Percentiles rank a stretch among this genome's conserved stretches.
Evolutionary conservation across 2,329 filamentous ascomycete genomes (phyloP).

Genomic region (Myotisia sp.): DNA sequence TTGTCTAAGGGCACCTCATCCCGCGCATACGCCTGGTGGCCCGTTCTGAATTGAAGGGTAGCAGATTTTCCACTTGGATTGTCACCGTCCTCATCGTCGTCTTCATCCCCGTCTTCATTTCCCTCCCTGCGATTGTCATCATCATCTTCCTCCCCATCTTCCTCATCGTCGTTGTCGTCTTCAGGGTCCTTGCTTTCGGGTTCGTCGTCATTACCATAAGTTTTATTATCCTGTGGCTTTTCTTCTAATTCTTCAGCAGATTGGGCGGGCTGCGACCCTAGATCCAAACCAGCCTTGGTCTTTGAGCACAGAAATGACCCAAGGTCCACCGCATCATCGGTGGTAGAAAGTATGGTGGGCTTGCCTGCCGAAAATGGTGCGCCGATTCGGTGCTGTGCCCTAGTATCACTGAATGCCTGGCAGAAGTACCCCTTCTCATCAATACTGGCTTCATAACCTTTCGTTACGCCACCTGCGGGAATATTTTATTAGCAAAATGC

Average conservation of each 20-base stretch:
- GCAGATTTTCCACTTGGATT: slow-evolving; percentile 1
- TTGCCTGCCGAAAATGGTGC: slow-evolving; percentile 5
- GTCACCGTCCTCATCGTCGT: neutral
- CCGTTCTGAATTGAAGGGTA: slow-evolving; percentile 8
- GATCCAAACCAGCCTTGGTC: no score
- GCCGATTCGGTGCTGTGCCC: slow-evolving; percentile 10
- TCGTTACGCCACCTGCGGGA: slow-evolving; percentile 3
- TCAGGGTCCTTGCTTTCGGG: no score
- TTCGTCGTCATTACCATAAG: no score
- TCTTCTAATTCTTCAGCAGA: neutral
- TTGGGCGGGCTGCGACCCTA: neutral
- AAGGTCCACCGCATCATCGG: slow-evolving; percentile 3
- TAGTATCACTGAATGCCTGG: slow-evolving; percentile 10
- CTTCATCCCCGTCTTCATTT: slow-evolving; percentile 2
- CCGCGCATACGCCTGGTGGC: slow-evolving; percentile 3
- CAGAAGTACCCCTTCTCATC: slow-evolving; percentile 6
- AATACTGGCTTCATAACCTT: slow-evolving; percentile 8
- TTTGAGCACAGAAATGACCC: slow-evolving; percentile 9
- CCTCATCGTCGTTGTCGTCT: slow-evolving; percentile 1
- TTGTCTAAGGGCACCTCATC: slow-evolving; percentile 8
- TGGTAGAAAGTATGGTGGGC: slow-evolving; percentile 4
- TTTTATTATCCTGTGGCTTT: neutral
- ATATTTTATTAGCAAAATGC: neutral
- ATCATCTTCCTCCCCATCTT: neutral
- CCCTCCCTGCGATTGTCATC: neutral